Evolutionary conservation across 164 flowering plant genomes (phyloP), one percentile per base, ranked within the genome.

Genomic region (Aristolochia fimbriata): DNA sequence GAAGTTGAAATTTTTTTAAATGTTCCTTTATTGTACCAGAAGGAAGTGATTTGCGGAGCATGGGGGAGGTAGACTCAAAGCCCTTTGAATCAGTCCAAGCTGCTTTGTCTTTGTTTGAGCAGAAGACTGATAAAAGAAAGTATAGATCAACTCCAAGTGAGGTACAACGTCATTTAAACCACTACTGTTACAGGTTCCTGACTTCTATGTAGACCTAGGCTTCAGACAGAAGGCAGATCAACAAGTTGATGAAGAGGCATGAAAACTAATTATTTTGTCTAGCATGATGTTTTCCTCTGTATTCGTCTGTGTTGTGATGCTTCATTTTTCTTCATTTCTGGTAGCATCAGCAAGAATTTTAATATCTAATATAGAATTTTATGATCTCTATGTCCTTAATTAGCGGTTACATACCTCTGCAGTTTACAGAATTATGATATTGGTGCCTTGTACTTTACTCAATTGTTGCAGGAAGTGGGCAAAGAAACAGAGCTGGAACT

Each of bases 51-150:
- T 27, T 19, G 54, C 58, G 57, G 57, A 15, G 15, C 30, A 83
- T 82, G 86, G 85, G 83, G 43, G 86, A 78, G 76, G 68, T 78
- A 51, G 90, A 84, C 63, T 76, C 83, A 59, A 79, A 84, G 68
- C 61, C 82, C 41, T 73, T 82, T 67, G 83, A 84, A 67, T 74
- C 86, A 37, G 86, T 82, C 25, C 83, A 80, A 73, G 60, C 70
- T 70, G 77, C 83, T 15, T 49, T 78, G 10, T 71, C 77, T 15
- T 65, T 78, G 43, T 84, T 82, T 61, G 85, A 77, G 10, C 77
- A 78, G 68, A 81, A 70, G 59, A 47, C 50, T 59, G 79, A 72
- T 45, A 70, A 53, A 27, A 69, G 54, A 61, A 80, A 63, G 43
- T 52, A 45, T 60, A 46, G 70, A 63, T 51, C 74, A 22, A 67